These are phyloP conservation scores for Trichoderma endophyticum DNA, from an alignment of 2,329 filamentous ascomycete species.

Conservation along the genomic window DNA sequence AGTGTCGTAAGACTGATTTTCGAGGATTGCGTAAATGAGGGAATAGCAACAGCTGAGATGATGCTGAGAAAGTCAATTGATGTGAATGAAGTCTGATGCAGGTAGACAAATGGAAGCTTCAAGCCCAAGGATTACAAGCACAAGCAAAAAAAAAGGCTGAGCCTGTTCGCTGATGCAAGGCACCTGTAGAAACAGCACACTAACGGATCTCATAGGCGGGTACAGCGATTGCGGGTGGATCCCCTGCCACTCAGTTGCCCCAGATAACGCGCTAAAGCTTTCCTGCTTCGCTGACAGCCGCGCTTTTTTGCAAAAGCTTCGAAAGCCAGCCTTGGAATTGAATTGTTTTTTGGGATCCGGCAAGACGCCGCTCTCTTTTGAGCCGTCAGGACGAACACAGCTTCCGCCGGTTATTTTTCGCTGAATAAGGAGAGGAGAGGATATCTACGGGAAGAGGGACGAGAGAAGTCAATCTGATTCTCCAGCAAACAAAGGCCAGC, in stretches of 20 bases:
- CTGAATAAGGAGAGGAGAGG: not conserved
- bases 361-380: conserved; percentile 6
- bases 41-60: not conserved
- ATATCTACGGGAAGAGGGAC: not conserved
- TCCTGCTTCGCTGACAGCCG: conserved; percentile 13
- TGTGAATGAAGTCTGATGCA: not conserved
- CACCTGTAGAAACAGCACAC: conserved; percentile 5
- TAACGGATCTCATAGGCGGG: conserved; percentile 12
- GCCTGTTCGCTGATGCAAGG: conserved; percentile 17
- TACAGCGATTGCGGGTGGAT: conserved; percentile 8
- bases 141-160: not conserved
- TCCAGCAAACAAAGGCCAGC: conserved; percentile 23
- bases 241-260: not conserved
- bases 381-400: conserved; percentile 4
- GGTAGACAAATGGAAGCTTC: not conserved
- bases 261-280: conserved; percentile 17
- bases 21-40: not conserved
- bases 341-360: not conserved
- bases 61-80: not conserved
- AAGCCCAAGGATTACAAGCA: not conserved
- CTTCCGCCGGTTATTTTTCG: not conserved
- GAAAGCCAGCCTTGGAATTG: conserved; percentile 5
- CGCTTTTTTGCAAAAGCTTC: conserved; percentile 20
- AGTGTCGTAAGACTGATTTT: not conserved
- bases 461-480: not conserved